Evolutionary conservation across 768 basidiomycete genomes (phyloP).

Genomic region (Mycena floridula): DNA sequence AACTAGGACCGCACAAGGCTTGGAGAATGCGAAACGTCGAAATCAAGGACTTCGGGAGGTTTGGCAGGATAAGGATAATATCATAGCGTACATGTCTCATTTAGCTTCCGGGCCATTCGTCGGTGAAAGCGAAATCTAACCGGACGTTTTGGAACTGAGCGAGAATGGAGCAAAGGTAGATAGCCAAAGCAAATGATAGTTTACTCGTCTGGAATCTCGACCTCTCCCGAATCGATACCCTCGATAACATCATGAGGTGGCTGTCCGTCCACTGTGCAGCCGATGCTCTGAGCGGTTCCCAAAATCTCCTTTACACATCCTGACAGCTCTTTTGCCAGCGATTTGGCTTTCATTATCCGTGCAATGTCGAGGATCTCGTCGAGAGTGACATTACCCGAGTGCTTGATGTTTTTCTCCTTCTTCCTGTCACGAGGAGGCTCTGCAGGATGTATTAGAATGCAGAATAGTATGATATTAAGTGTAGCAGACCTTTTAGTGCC

Average conservation of each 20-base stretch:
- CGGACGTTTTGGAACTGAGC: constrained; percentile 9
- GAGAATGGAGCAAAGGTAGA: neutral
- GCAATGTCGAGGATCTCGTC: constrained; percentile 95
- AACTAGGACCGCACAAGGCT: neutral
- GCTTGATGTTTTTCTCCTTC: constrained; percentile 99
- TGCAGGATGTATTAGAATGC: constrained; percentile 23
- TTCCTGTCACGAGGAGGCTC: constrained; percentile 99
- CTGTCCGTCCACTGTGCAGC: constrained; percentile 93
- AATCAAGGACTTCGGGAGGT: neutral
- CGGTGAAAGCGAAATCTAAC: constrained; percentile 1
- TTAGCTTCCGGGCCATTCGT: neutral
- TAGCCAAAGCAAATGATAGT: constrained; percentile 19
- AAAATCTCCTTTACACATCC: constrained; percentile 96
- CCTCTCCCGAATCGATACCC: constrained; percentile 74
- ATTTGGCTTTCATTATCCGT: constrained; percentile 92
- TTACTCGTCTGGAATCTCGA: constrained; percentile 86
- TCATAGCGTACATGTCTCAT: neutral
- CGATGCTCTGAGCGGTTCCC: constrained; percentile 94
- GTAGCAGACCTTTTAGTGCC: constrained; percentile 84
- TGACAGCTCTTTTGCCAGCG: constrained; percentile 85
- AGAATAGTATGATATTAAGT: neutral
- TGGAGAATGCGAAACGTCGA: neutral
- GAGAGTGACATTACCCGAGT: constrained; percentile 87
- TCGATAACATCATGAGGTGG: constrained; percentile 93
- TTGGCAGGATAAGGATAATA: neutral